Evolutionary conservation across 768 basidiomycete genomes (phyloP).

Genomic region (Coprinopsis cinerea): DNA sequence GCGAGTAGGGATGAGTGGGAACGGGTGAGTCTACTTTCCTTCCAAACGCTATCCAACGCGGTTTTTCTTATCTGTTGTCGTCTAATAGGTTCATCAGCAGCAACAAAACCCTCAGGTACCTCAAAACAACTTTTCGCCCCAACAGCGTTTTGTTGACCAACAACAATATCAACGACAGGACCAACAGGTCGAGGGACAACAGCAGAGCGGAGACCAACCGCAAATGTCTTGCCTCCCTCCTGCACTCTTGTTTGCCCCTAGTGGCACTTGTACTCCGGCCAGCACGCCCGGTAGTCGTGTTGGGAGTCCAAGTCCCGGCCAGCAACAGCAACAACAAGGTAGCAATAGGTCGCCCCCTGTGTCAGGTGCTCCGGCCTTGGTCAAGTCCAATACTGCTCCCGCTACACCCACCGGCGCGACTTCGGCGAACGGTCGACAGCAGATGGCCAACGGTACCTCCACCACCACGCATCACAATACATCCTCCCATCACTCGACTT

Average conservation of each 20-base stretch:
- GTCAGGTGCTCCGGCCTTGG: conserved; percentile 5
- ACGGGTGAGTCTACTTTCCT: background rate
- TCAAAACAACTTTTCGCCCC: conserved; percentile 6
- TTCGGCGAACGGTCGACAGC: conserved; percentile 2
- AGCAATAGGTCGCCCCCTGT: background rate
- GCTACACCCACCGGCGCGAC: conserved; percentile 1
- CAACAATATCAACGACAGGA: background rate
- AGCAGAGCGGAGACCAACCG: conserved; percentile 14
- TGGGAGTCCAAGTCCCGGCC: conserved; percentile 15
- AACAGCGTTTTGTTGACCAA: conserved; percentile 11
- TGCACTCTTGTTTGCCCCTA: conserved; percentile 51
- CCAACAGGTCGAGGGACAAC: conserved; percentile 12
- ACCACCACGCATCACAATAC: conserved; percentile 19
- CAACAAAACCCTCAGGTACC: conserved; percentile 11
- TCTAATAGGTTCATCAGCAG: conserved; percentile 2
- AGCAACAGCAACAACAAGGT: conserved; percentile 4
- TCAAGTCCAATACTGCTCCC: conserved; percentile 11
- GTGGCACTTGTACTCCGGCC: conserved; percentile 31
- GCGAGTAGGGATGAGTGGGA: conserved; percentile 29
- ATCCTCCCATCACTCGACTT: conserved; percentile 10
- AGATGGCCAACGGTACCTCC: background rate
- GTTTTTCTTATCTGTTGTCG: conserved; percentile 10
- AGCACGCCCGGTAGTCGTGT: conserved; percentile 47
- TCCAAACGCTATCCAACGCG: background rate
- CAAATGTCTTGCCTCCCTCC: conserved; percentile 53